These are phyloP conservation scores for Podila epicladia DNA, from an alignment of 192 early-diverging fungal species.

Conservation along the genomic window DNA sequence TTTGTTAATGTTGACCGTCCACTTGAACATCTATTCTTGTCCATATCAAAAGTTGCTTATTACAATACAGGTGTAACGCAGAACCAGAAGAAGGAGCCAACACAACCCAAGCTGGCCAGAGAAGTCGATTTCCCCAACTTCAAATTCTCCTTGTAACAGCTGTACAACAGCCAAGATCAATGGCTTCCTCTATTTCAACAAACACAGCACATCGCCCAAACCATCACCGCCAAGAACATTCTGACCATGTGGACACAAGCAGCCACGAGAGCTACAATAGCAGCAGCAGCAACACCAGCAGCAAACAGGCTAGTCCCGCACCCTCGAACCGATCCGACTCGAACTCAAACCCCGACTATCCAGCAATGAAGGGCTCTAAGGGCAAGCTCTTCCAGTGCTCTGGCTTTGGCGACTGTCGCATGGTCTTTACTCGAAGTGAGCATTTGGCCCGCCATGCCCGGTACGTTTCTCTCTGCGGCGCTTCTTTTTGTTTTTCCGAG, in stretches of 20 bases:
- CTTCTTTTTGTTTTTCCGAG: no score
- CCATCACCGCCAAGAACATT: conserved; percentile 14
- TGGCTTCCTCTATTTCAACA: background rate
- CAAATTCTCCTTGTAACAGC: background rate
- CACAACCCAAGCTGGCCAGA: no score
- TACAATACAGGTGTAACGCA: no score
- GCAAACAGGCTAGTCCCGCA: conserved; percentile 44
- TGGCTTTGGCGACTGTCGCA: conserved; percentile 49
- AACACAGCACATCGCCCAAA: background rate
- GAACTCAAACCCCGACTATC: conserved; percentile 8
- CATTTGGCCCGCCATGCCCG: conserved; percentile 46
- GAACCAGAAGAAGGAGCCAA: no score
- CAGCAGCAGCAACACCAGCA: conserved; percentile 15
- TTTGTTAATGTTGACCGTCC: no score
- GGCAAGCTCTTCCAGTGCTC: conserved; percentile 49
- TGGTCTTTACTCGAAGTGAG: conserved; percentile 51
- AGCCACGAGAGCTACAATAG: background rate
- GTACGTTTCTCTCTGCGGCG: conserved; percentile 22
- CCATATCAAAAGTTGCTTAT: no score
- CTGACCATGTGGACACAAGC: background rate
- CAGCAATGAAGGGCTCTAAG: conserved; percentile 23
- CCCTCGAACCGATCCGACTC: conserved; percentile 37
- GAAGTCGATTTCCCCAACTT: background rate
- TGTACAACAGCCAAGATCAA: no score
- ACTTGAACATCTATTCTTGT: no score